phyloP scores from a whole-genome alignment of 768 basidiomycete genomes.

The Neoboletus brunneissimus region DNA sequence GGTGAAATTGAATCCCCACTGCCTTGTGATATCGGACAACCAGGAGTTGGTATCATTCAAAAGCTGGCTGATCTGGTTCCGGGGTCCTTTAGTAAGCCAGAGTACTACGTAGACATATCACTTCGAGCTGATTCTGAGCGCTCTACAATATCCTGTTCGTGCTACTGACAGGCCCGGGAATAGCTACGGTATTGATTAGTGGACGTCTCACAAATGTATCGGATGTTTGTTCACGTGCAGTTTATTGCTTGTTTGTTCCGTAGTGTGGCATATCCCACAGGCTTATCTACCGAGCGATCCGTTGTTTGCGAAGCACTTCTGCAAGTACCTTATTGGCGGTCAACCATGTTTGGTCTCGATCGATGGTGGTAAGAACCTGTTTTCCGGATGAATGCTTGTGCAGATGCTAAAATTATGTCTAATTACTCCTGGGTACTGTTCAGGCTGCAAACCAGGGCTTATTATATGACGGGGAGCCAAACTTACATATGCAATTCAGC shows the following conservation, averaged over 20 bases:
- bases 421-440: not conserved
- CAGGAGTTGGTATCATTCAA: slow-evolving; percentile 2
- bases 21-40: not conserved
- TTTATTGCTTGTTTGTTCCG: not conserved
- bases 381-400: not conserved
- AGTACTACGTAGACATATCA: not conserved
- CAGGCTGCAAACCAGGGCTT: not conserved
- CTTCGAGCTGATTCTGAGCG: not conserved
- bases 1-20: not conserved
- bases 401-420: not conserved
- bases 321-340: not conserved
- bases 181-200: not conserved
- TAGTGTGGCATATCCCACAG: not conserved
- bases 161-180: not conserved
- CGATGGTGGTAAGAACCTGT: no score
- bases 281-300: not conserved
- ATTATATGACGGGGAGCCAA: not conserved
- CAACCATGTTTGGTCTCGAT: no score
- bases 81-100: not conserved
- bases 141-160: not conserved
- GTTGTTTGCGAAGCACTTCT: not conserved
- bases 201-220: not conserved
- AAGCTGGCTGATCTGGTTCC: not conserved
- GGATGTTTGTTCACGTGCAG: not conserved
- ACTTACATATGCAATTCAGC: not conserved